A percentile compares a stretch with the other conserved stretches of the same genome.
Evolutionary conservation across 1,284 basidiomycete genomes (phyloP).

Genomic region (Cutaneotrichosporon sp.): DNA sequence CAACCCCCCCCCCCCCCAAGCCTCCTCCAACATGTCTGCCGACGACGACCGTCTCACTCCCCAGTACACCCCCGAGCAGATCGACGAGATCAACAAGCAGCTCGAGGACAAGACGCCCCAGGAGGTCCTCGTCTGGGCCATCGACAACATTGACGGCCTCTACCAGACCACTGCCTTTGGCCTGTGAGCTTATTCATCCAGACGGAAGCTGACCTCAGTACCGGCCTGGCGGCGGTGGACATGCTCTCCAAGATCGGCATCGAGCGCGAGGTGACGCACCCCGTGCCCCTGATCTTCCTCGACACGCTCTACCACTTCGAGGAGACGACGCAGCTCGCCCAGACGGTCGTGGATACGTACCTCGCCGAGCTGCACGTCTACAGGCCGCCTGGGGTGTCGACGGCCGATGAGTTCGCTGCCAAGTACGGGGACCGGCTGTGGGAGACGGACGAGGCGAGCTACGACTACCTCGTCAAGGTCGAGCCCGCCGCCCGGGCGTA

Average conservation of each 20-base stretch:
- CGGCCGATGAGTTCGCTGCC: conserved; percentile 73
- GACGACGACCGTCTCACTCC: conserved; percentile 45
- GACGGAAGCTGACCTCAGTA: conserved; percentile 51
- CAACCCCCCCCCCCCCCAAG: no score
- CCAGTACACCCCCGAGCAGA: conserved; percentile 66
- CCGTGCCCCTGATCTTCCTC: conserved; percentile 72
- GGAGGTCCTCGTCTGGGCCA: conserved; percentile 79
- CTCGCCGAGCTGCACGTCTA: conserved; percentile 72
- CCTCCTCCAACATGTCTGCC: conserved; percentile 21
- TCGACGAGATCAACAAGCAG: conserved; percentile 70
- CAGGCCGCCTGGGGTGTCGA: conserved; percentile 72
- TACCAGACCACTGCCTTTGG: conserved; percentile 94
- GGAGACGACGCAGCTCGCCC: conserved; percentile 86
- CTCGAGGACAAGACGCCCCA: conserved; percentile 71
- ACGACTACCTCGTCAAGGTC: conserved; percentile 94
- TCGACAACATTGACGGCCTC: conserved; percentile 68
- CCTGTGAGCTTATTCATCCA: conserved; percentile 54
- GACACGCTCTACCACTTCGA: conserved; percentile 97
- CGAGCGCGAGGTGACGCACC: conserved; percentile 52
- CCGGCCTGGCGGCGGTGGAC: conserved; percentile 84
- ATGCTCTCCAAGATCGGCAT: conserved; percentile 79
- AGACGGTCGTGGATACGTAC: conserved; percentile 76
- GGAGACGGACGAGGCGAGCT: conserved; percentile 83
- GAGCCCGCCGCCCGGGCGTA: conserved; percentile 93
- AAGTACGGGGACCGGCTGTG: conserved; percentile 82